Conservation (phyloP, 306 rosid genomes). For the Prunus salicina region DNA sequence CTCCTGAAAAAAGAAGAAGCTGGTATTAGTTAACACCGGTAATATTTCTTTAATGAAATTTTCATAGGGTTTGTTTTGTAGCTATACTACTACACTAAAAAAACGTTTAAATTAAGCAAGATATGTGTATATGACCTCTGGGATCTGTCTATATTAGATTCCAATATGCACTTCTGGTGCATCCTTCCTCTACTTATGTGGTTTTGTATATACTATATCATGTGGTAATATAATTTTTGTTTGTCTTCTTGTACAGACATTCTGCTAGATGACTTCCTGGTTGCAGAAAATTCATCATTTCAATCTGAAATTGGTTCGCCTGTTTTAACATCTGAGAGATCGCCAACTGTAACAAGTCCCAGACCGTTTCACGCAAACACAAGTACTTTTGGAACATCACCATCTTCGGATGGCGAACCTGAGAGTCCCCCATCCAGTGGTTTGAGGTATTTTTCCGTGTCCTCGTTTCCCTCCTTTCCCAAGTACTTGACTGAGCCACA, state of each 20-base stretch:
- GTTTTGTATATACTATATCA: neutral
- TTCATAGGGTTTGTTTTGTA: neutral
- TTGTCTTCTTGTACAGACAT: conserved; percentile 53
- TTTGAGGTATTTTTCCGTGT: conserved; percentile 44
- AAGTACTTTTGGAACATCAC: conserved; percentile 31
- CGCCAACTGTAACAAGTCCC: conserved; percentile 53
- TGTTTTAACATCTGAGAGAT: conserved; percentile 53
- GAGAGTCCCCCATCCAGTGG: conserved; percentile 56
- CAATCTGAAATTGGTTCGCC: conserved; percentile 60
- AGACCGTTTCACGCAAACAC: conserved; percentile 45
- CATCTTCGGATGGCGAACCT: conserved; percentile 44
- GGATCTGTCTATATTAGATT: neutral
- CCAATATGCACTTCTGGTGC: neutral
- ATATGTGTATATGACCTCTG: neutral
- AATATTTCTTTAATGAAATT: neutral
- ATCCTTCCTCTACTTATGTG: neutral
- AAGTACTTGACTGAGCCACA: conserved; percentile 13
- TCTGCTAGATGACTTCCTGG: conserved; percentile 79
- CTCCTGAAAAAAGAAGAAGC: neutral
- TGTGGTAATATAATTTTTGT: conserved; percentile 8
- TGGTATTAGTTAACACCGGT: neutral
- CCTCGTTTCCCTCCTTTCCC: conserved; percentile 19
- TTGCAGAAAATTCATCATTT: conserved; percentile 81
- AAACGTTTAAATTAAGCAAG: neutral
- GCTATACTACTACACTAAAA: neutral